Percentiles rank a stretch among this genome's conserved stretches.
Conservation (phyloP, 768 basidiomycete genomes). For the Russula vinacea region DNA sequence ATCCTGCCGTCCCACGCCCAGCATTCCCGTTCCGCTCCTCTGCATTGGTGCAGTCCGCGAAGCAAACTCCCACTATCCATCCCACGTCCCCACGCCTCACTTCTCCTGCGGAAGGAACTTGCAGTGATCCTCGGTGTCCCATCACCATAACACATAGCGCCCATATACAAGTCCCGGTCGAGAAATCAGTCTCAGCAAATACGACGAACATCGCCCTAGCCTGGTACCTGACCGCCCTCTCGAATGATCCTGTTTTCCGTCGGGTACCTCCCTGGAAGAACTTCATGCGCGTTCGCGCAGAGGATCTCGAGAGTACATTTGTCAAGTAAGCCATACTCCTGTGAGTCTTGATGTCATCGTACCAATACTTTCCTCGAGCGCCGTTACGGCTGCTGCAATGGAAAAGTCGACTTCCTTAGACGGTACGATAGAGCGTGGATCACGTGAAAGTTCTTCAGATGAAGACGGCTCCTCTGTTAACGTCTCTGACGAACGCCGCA, state of each 20-base stretch:
- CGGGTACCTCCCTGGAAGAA: constrained; percentile 76
- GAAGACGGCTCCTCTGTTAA: constrained; percentile 72
- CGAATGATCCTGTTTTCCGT: constrained; percentile 63
- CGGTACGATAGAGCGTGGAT: constrained; percentile 13
- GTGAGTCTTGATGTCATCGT: constrained; percentile 79
- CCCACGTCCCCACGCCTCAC: constrained; percentile 80
- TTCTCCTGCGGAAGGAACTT: constrained; percentile 51
- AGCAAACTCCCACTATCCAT: constrained; percentile 78
- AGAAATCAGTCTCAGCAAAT: constrained; percentile 32
- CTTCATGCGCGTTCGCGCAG: constrained; percentile 79
- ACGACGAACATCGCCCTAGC: constrained; percentile 57
- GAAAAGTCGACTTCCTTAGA: constrained; percentile 2
- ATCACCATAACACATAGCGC: constrained; percentile 29
- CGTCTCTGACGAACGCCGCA: constrained; percentile 42
- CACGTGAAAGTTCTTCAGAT: constrained; percentile 28
- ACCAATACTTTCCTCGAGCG: constrained; percentile 46
- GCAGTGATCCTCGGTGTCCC: constrained; percentile 34
- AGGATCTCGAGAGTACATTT: constrained; percentile 82
- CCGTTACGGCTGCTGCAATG: constrained; percentile 8
- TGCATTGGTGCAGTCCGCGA: constrained; percentile 51
- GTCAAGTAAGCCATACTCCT: constrained; percentile 84
- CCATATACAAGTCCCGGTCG: constrained; percentile 32
- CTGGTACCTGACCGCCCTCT: constrained; percentile 72
- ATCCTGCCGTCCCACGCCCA: constrained; percentile 58
- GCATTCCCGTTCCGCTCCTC: constrained; percentile 57